These are phyloP conservation scores for Leccinum barrowsii DNA, from an alignment of 768 basidiomycete species.

Conservation along the genomic window DNA sequence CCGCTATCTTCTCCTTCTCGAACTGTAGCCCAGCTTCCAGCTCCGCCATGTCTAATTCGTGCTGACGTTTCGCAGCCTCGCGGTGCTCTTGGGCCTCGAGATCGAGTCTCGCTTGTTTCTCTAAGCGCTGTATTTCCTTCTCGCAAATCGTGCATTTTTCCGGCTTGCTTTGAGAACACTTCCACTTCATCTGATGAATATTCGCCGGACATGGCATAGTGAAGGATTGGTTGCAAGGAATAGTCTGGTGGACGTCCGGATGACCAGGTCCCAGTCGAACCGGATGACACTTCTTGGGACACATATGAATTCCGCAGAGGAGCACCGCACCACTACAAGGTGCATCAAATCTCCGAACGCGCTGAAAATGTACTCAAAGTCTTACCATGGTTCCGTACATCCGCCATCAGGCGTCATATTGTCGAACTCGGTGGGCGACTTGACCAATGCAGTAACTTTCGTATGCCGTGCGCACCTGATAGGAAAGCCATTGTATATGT, in stretches of 20 bases:
- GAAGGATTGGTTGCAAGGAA: slow-evolving; percentile 42
- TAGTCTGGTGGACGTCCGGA: slow-evolving; percentile 22
- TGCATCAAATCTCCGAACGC: not conserved
- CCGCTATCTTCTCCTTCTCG: slow-evolving; percentile 9
- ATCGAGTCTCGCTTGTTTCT: slow-evolving; percentile 39
- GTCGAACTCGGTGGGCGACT: slow-evolving; percentile 47
- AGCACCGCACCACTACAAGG: slow-evolving; percentile 44
- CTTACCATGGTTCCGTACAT: slow-evolving; percentile 57
- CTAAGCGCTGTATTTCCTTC: slow-evolving; percentile 37
- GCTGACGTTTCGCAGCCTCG: slow-evolving; percentile 44
- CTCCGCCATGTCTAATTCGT: slow-evolving; percentile 24
- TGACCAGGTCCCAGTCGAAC: slow-evolving; percentile 45
- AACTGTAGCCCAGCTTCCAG: slow-evolving; percentile 6
- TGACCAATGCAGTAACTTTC: slow-evolving; percentile 35
- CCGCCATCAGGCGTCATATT: slow-evolving; percentile 57
- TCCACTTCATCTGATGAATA: slow-evolving; percentile 41
- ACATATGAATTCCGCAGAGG: slow-evolving; percentile 50
- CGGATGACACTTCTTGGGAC: slow-evolving; percentile 61
- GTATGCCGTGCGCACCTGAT: slow-evolving; percentile 56
- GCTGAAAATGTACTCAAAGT: not conserved
- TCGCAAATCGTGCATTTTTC: slow-evolving; percentile 46
- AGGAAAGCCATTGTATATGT: slow-evolving; percentile 61
- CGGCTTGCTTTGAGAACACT: slow-evolving; percentile 40
- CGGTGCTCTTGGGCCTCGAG: slow-evolving; percentile 41
- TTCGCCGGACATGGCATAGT: slow-evolving; percentile 37